Base-by-base conservation (phyloP, 192 early-diverging fungal genomes). In the Funneliformis mosseae region DNA sequence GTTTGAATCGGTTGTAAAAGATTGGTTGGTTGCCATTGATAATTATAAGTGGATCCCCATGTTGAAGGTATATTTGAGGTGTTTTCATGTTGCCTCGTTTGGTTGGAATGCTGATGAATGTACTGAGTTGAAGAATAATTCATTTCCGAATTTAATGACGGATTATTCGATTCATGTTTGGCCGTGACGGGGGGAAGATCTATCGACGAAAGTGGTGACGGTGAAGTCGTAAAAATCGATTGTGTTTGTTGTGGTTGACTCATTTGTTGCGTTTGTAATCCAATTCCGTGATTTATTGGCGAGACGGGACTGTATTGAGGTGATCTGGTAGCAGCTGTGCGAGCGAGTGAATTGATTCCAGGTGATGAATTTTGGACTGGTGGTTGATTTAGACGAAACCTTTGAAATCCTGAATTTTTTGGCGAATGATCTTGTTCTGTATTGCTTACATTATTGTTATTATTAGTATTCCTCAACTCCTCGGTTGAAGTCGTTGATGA, bases 111-210 rank as follows among this genome's bases (percentile, higher is more conserved):
- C 27, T 72, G 70, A 39, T 77, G 76, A 42, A 38, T 23, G 43
- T 64, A 50, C 3, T 77, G 55, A 77, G 75, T 23, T n/a, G 75
- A 61, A 61, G 45, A 41, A 76, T 50, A 59, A 76, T 76, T 27
- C 38, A 39, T 27, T 3, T n/a, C 21, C 18, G 25, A 45, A 7
- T 27, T 16, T 23, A 28, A 8, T 6, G 61, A 28, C 11, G 25
- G 12, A 55, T 55, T 55, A 0, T 12, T 64, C 43, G 61, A 43
- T 25, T 77, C 41, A 61, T 2, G 7, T 38, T 43, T 38, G 14
- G 28, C 18, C 6, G 41, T 45, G 23, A n/a, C n/a, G 18, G 33
- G 18, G 7, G 76, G 62, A 25, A 21, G 76, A 77, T 77, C 61
- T 14, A 64, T 76, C n/a, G 48, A 28, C 3, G 33, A 28, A 3